Base-by-base conservation (phyloP, 257 asterid species). In the Plantago elongata region DNA sequence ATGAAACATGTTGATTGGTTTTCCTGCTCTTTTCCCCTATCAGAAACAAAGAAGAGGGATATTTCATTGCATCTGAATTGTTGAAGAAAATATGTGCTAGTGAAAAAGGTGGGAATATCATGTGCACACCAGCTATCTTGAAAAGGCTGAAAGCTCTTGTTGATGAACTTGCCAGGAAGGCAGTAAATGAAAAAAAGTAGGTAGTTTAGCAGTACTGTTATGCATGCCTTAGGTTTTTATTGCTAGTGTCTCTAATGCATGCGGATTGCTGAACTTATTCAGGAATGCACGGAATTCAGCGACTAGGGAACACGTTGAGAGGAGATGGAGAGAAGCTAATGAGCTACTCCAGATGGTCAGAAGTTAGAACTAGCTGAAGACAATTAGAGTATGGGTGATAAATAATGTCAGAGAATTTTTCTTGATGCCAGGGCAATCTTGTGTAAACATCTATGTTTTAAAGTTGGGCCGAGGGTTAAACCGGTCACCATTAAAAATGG, bases 31-130 rank as follows among this genome's bases (percentile, higher is more conserved):
- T 54, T 61, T 57, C 51, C 60, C 52, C 70, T 30, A 45, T 8
- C 82, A 93, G 99, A 64, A 93, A 93, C 80, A 93, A 89, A 75
- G 99, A 89, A 71, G 98, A 92, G 63, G 95, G 86, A 13, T 89
- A 81, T 64, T 85, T 85, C 77, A 83, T 89, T 62, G 96, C 97
- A 42, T 77, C 86, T n/a, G 91, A 83, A 64, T 77, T 93, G 64
- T 57, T 93, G 78, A 89, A 87, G 87, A 87, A 62, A 66, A 74
- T 89, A 51, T 87, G 92, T 62, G 48, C 13, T 15, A 62, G 62
- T 38, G 59, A 62, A 29, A 77, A 63, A 11, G 99, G 97, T 1
- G 62, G 75, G n/a, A 78, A 72, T 45, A 85, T 79, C 17, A 73
- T 85, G 27, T 69, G 78, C 63, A 80, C 72, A 54, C 84, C 96